A percentile compares a stretch with the other conserved stretches of the same genome.
Conservation (phyloP, 2,329 filamentous ascomycete species). For the Rugonectria rugulosa region DNA sequence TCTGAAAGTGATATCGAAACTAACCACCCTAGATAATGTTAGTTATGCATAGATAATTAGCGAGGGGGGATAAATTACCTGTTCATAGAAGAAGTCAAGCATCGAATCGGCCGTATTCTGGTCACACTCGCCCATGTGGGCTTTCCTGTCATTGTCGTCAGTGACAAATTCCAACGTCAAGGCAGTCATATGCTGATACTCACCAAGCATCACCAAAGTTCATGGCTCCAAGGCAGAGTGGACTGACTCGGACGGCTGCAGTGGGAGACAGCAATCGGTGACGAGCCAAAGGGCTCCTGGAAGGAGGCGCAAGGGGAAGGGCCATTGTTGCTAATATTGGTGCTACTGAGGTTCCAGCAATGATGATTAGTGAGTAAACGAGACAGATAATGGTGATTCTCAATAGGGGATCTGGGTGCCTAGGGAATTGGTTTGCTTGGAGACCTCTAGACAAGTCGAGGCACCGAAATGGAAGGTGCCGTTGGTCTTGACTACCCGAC, state of each 20-base stretch:
- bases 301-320: conserved; percentile 52
- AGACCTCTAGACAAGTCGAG: no score
- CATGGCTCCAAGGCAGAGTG: conserved; percentile 71
- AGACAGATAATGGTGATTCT: neutral
- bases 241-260: conserved; percentile 72
- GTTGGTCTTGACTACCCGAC: no score
- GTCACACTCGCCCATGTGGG: conserved; percentile 69
- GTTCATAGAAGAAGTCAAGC: conserved; percentile 70
- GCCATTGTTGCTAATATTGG: conserved; percentile 24
- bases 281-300: conserved; percentile 67
- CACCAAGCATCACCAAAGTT: conserved; percentile 67
- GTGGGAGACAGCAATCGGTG: conserved; percentile 73
- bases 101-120: conserved; percentile 69
- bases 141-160: conserved; percentile 49
- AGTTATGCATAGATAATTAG: neutral
- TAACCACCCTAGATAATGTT: no score
- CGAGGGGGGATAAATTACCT: conserved; percentile 45
- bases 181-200: neutral
- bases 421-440: neutral
- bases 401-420: neutral
- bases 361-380: no score
- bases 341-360: neutral
- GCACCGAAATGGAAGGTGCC: no score
- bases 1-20: no score
- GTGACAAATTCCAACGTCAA: neutral